Base-by-base conservation (phyloP, 371 early-diverging fungal genomes). In the Mucor irregularis region DNA sequence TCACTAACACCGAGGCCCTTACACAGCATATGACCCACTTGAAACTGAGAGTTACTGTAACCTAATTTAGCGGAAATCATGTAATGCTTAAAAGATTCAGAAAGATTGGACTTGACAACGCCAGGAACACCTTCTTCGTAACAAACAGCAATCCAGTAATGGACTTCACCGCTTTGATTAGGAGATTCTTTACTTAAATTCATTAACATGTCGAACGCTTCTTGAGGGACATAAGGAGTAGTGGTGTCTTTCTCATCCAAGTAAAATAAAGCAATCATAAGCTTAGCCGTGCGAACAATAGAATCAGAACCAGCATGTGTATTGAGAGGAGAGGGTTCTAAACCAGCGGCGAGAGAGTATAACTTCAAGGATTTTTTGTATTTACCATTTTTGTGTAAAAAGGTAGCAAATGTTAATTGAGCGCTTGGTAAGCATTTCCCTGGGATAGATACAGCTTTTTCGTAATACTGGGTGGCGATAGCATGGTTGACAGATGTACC, bases 401-500 rank as follows among this genome's bases (percentile, higher is more conserved):
- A 66, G 8, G 52, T 56, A 21, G 74, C 78, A 17, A 62, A 62
- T 1, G 74, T 61, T 5, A 66, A 53, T 53, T 80, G 78, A 24
- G 87, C 85, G 49, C 59, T 56, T n/a, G 62, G 53, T 9, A 66
- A 61, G 21, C 74, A 74, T 14, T 67, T 52, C 38, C 74, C 73
- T 28, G 69, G 73, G 9, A 61, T 69, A 7, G 61, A 71, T 2
- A 87, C 78, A 4, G 85, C 82, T 26, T 71, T 64, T 46, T 76
- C 80, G 73, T 92, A 94, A 74, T 88, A 91, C 48, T 85, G 74
- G 6, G 67, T 53, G 1, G 87, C 84, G 9, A 67, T 51, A 3
- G 52, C 46, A 17, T 55, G 35, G 48, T 87, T 78, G 43, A 74
- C 63, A 16, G 76, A 62, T 5, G 87, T 78, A 19, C 91, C 90